phyloP scores from a whole-genome alignment of 768 basidiomycete species.

The Hemileccinum rubropunctum region DNA sequence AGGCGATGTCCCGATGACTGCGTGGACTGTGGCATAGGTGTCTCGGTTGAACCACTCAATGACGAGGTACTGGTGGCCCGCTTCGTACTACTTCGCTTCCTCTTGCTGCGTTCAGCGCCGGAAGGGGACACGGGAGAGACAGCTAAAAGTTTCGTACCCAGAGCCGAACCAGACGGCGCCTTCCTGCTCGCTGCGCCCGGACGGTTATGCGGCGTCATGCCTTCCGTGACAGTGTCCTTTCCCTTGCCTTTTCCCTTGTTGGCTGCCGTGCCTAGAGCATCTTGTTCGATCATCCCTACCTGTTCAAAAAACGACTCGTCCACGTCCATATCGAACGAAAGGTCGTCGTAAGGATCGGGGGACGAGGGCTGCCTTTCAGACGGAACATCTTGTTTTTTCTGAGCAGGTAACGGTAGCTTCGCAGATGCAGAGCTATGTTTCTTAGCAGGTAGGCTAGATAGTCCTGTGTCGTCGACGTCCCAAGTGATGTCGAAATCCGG shows the following conservation, averaged over 20 bases:
- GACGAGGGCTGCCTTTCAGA: slow-evolving; percentile 13
- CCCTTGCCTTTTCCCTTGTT: slow-evolving; percentile 24
- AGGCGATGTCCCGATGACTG: slow-evolving; percentile 10
- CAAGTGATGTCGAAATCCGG: slow-evolving; percentile 25
- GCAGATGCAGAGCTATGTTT: slow-evolving; percentile 12
- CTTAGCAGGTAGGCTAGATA: slow-evolving; percentile 5
- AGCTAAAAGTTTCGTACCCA: slow-evolving; percentile 18
- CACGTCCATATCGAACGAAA: slow-evolving; percentile 34
- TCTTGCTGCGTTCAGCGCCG: slow-evolving; percentile 15
- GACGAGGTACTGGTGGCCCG: slow-evolving; percentile 14
- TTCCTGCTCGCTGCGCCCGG: slow-evolving; percentile 4
- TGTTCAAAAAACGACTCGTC: slow-evolving; percentile 42
- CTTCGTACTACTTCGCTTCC: slow-evolving; percentile 5
- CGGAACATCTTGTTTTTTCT: slow-evolving; percentile 1
- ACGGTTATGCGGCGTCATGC: background rate
- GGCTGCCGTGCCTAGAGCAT: slow-evolving; percentile 10
- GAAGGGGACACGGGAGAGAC: slow-evolving; percentile 5
- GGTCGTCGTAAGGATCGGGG: slow-evolving; percentile 33
- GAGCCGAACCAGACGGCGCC: slow-evolving; percentile 1
- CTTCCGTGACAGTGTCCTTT: slow-evolving; percentile 3
- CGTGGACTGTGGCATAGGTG: slow-evolving; percentile 11
- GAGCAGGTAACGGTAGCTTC: background rate
- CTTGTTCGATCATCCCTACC: slow-evolving; percentile 27
- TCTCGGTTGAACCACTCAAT: slow-evolving; percentile 9
- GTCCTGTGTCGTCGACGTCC: slow-evolving; percentile 32